Percentiles rank a stretch among this genome's conserved stretches.
phyloP scores from a whole-genome alignment of 2,329 filamentous ascomycete species.

The Arthrinium phaeospermum region DNA sequence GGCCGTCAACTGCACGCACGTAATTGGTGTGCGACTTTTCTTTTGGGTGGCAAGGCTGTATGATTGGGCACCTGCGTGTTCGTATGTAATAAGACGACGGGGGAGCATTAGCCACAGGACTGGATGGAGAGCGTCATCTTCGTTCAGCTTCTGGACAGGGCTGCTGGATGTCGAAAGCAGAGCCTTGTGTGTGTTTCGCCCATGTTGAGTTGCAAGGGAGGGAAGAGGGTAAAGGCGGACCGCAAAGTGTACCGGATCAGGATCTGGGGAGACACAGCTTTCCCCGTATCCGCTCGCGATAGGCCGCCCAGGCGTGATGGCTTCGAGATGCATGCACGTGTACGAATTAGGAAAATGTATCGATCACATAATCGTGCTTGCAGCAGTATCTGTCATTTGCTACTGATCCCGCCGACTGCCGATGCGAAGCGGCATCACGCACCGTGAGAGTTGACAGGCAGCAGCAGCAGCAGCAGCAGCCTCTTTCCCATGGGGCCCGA shows the following conservation, averaged over 20 bases:
- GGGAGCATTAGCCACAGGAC: background rate
- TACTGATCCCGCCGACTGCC: background rate
- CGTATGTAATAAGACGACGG: background rate
- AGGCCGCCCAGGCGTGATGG: background rate
- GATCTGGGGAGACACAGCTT: background rate
- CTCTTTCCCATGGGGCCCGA: background rate
- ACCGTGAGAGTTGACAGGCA: background rate
- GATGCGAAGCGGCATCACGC: background rate
- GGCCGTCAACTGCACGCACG: background rate
- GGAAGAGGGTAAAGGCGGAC: background rate
- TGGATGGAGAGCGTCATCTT: background rate
- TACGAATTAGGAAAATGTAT: background rate
- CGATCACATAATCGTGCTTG: conserved; percentile 3
- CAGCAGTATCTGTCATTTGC: background rate
- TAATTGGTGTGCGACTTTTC: background rate
- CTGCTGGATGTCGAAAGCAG: background rate
- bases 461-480: background rate
- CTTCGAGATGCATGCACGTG: background rate
- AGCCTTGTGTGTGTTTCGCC: background rate
- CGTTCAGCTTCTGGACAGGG: background rate
- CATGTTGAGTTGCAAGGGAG: background rate
- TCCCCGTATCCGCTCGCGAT: background rate
- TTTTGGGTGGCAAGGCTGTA: background rate
- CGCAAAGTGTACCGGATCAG: background rate
- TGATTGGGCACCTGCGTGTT: background rate